Conservation (phyloP, 768 basidiomycete genomes). For the Auricularia auricula-judae region DNA sequence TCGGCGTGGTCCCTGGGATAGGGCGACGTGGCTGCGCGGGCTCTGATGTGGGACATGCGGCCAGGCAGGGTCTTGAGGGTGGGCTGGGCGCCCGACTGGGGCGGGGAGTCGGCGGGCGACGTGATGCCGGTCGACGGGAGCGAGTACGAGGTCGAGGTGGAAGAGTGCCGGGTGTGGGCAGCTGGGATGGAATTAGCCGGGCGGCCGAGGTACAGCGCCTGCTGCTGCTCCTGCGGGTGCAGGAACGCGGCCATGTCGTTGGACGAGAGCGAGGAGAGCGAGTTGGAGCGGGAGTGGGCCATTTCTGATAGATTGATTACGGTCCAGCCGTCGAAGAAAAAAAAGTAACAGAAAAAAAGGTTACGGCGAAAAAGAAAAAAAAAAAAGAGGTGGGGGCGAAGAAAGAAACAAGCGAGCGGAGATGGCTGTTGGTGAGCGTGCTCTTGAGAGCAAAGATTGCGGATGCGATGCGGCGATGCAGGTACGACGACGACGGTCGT, state of each 20-base stretch:
- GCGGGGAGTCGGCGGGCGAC: conserved; percentile 51
- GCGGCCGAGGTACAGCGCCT: conserved; percentile 23
- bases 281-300: conserved; percentile 67
- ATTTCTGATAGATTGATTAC: conserved; percentile 17
- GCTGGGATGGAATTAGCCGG: conserved; percentile 23
- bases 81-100: conserved; percentile 45
- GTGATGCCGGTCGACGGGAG: conserved; percentile 28
- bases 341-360: conserved; percentile 8
- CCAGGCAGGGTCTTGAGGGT: conserved; percentile 63
- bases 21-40: conserved; percentile 70
- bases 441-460: conserved; percentile 1
- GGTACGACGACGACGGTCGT: neutral
- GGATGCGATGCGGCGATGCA: neutral
- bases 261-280: conserved; percentile 65
- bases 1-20: conserved; percentile 72
- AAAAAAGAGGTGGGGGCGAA: conserved; percentile 10
- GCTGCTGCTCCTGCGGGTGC: conserved; percentile 21
- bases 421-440: neutral
- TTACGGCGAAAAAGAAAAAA: conserved; percentile 10
- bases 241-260: conserved; percentile 35
- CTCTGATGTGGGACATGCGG: conserved; percentile 57
- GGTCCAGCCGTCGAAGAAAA: neutral
- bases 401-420: neutral
- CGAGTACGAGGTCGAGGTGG: conserved; percentile 29
- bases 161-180: conserved; percentile 31